Evolutionary conservation across 1,284 basidiomycete species (phyloP).

Genomic region (Puccinia horiana): DNA sequence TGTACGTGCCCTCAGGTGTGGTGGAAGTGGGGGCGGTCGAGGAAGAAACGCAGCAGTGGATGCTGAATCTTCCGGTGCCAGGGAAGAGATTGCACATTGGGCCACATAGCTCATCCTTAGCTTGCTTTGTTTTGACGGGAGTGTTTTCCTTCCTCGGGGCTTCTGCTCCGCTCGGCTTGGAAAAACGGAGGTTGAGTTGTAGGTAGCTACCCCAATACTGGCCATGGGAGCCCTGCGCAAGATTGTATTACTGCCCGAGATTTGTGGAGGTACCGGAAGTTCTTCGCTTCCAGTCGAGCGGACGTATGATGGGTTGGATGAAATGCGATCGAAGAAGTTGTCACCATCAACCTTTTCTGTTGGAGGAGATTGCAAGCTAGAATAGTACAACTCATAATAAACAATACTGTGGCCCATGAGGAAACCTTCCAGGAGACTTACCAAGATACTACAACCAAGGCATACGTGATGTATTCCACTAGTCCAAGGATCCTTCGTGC

Average conservation of each 20-base stretch:
- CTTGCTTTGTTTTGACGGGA: neutral
- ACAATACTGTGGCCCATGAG: neutral
- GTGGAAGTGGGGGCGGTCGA: constrained; percentile 34
- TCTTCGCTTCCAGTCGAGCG: neutral
- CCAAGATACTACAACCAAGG: constrained; percentile 29
- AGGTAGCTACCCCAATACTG: neutral
- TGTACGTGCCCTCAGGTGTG: constrained; percentile 30
- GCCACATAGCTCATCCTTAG: constrained; percentile 27
- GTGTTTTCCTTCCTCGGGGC: neutral
- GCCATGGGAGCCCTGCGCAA: constrained; percentile 13
- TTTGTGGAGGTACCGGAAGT: neutral
- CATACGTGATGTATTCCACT: constrained; percentile 25
- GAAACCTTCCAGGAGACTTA: neutral
- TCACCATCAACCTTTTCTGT: neutral
- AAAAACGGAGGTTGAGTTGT: neutral
- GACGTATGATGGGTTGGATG: constrained; percentile 26
- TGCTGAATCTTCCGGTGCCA: constrained; percentile 45
- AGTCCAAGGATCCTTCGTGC: constrained; percentile 30
- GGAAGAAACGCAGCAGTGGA: constrained; percentile 46
- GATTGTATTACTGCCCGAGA: neutral
- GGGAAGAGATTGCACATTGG: constrained; percentile 24
- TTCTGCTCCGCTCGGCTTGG: neutral
- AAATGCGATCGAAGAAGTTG: constrained; percentile 25
- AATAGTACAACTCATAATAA: neutral
- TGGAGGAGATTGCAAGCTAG: constrained; percentile 1